Evolutionary conservation across 495 filamentous ascomycete species (phyloP).

Genomic region (Neurospora hispaniola): DNA sequence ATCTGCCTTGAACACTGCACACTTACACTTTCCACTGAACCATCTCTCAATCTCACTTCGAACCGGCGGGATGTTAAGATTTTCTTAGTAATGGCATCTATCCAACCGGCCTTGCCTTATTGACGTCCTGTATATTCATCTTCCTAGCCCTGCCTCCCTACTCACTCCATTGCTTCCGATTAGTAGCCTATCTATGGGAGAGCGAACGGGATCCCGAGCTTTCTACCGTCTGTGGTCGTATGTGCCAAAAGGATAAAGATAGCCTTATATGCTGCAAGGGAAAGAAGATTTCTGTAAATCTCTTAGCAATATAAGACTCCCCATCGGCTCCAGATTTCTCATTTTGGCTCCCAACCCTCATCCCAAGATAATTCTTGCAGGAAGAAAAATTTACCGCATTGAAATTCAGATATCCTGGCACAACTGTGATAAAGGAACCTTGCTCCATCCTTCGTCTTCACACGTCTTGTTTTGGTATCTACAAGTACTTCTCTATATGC

Average conservation of each 20-base stretch:
- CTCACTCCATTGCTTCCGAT: too few relatives aligned
- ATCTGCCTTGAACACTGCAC: not conserved
- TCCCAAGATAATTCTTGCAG: too few relatives aligned
- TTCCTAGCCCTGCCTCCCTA: too few relatives aligned
- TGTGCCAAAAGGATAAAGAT: not conserved
- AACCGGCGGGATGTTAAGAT: not conserved
- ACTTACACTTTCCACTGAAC: not conserved
- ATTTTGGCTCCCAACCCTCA: too few relatives aligned
- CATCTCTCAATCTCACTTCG: not conserved
- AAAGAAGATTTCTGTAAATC: not conserved
- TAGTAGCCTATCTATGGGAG: not conserved
- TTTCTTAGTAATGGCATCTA: too few relatives aligned
- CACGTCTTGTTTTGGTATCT: not conserved
- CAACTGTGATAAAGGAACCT: not conserved
- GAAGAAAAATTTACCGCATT: too few relatives aligned
- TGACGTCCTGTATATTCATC: too few relatives aligned
- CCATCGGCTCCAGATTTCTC: not conserved
- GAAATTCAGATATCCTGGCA: too few relatives aligned
- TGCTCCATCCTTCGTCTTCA: not conserved
- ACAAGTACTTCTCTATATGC: not conserved
- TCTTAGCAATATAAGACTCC: not conserved
- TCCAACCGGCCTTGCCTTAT: too few relatives aligned
- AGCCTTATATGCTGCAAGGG: not conserved
- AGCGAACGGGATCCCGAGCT: not conserved
- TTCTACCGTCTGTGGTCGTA: conserved; percentile 1